These are phyloP conservation scores for Trichoderma sp. DNA, from an alignment of 2,329 filamentous ascomycete genomes.

Conservation along the genomic window DNA sequence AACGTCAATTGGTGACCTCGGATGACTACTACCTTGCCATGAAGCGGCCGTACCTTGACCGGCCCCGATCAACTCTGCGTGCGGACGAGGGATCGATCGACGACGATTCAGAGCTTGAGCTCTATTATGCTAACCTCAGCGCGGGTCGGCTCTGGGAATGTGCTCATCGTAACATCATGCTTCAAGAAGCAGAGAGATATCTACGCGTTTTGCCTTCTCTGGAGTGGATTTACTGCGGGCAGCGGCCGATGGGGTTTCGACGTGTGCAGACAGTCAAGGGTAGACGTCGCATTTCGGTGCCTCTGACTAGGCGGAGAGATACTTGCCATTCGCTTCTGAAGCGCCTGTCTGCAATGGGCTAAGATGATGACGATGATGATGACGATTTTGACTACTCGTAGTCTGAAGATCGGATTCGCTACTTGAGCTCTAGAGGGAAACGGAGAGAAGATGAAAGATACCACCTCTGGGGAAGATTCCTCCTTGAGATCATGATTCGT, in stretches of 20 bases:
- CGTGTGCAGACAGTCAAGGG: too few species aligned
- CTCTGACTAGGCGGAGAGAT: too few species aligned
- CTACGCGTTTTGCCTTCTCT: neutral
- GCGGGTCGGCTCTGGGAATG: neutral
- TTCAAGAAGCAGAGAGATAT: slow-evolving; percentile 12
- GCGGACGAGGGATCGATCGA: neutral
- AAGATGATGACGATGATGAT: too few species aligned
- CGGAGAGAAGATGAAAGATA: too few species aligned
- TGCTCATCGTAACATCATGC: slow-evolving; percentile 15
- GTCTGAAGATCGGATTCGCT: too few species aligned
- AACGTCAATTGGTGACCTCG: neutral
- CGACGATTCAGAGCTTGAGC: neutral
- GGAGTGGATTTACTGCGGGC: slow-evolving; percentile 12
- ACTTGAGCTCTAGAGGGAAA: too few species aligned
- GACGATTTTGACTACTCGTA: too few species aligned
- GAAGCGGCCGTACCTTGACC: neutral
- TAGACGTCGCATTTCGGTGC: too few species aligned
- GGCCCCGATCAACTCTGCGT: neutral
- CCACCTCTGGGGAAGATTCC: too few species aligned
- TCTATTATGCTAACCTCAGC: neutral
- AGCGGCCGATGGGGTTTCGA: neutral
- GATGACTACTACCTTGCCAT: neutral
- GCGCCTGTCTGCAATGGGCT: too few species aligned
- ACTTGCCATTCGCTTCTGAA: too few species aligned
- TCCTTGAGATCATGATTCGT: too few species aligned